phyloP scores from a whole-genome alignment of 768 basidiomycete genomes.

The Paxillus ammoniavirescens region DNA sequence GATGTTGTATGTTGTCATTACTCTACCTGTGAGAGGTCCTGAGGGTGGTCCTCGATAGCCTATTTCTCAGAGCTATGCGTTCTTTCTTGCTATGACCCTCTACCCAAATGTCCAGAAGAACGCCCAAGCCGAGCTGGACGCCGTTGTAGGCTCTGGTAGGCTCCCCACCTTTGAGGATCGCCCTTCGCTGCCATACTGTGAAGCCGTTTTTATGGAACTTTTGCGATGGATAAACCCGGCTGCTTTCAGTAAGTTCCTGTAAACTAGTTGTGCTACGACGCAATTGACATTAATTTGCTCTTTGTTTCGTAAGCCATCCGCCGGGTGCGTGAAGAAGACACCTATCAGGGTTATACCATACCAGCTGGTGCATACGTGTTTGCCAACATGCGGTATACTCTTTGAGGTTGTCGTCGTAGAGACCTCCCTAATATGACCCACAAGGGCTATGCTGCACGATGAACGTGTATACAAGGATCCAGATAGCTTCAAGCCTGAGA shows the following conservation, averaged over 20 bases:
- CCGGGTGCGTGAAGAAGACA: neutral
- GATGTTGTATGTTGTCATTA: slow-evolving; percentile 43
- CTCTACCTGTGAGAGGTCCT: slow-evolving; percentile 38
- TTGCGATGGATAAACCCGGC: slow-evolving; percentile 5
- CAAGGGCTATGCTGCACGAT: slow-evolving; percentile 51
- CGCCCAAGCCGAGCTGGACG: slow-evolving; percentile 17
- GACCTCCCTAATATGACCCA: too few relatives aligned
- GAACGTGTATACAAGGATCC: slow-evolving; percentile 31
- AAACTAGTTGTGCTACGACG: neutral
- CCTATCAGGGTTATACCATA: slow-evolving; percentile 27
- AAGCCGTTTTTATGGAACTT: slow-evolving; percentile 14
- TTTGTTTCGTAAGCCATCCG: neutral
- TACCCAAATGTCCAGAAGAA: slow-evolving; percentile 15
- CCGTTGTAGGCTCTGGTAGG: slow-evolving; percentile 9
- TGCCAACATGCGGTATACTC: slow-evolving; percentile 33
- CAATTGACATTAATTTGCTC: too few relatives aligned
- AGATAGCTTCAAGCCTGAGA: slow-evolving; percentile 24
- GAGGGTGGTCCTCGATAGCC: slow-evolving; percentile 12
- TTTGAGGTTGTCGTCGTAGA: too few relatives aligned
- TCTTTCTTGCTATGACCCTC: slow-evolving; percentile 15
- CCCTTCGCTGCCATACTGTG: slow-evolving; percentile 16
- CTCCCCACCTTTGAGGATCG: slow-evolving; percentile 17
- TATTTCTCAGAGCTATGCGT: slow-evolving; percentile 1
- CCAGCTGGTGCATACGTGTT: slow-evolving; percentile 34
- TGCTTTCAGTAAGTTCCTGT: neutral